Conservation (phyloP, 768 basidiomycete genomes). For the Psilocybe azurescens region DNA sequence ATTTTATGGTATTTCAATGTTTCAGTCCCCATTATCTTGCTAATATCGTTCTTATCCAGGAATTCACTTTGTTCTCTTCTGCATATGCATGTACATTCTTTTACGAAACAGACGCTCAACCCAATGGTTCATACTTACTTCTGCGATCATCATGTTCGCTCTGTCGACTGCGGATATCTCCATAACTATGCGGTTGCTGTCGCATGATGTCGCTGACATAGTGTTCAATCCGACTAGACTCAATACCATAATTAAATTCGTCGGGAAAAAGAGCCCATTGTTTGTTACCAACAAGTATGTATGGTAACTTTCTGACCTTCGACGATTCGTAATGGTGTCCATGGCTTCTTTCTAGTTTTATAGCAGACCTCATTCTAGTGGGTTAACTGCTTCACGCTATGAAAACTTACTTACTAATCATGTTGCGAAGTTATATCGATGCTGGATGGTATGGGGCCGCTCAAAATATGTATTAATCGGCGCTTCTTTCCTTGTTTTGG, state of each 20-base stretch:
- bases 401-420: neutral
- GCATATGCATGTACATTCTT: conserved; percentile 17
- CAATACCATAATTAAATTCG: neutral
- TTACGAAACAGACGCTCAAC: conserved; percentile 5
- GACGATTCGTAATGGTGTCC: neutral
- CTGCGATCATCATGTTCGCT: conserved; percentile 14
- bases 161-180: conserved; percentile 14
- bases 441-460: conserved; percentile 10
- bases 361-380: conserved; percentile 13
- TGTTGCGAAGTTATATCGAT: conserved; percentile 10
- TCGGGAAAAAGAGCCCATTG: conserved; percentile 6
- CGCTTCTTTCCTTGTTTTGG: conserved; percentile 1
- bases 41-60: neutral
- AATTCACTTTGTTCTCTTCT: conserved; percentile 13
- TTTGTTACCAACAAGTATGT: conserved; percentile 15
- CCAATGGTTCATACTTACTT: conserved; percentile 10
- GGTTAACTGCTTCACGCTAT: neutral
- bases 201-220: conserved; percentile 3
- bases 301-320: no score
- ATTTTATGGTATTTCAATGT: conserved; percentile 7
- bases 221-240: neutral
- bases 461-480: conserved; percentile 7
- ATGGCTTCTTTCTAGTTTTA: neutral
- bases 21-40: neutral
- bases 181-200: conserved; percentile 9